These are phyloP conservation scores for Solanum chmielewskii DNA, from an alignment of 257 asterid genomes.

Conservation along the genomic window DNA sequence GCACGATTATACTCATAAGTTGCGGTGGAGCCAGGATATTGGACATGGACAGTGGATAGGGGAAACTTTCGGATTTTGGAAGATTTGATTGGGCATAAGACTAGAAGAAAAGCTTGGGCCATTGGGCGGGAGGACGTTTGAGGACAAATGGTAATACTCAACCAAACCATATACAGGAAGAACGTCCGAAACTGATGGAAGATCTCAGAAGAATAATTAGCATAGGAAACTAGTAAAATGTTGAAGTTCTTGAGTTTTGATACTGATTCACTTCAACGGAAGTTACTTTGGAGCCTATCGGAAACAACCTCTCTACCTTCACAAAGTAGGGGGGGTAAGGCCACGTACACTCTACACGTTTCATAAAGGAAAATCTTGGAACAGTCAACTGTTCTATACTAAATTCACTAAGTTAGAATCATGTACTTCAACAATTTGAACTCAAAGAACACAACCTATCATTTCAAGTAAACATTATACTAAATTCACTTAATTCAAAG, in stretches of 20 bases:
- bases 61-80: background rate
- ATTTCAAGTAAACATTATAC: background rate
- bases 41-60: background rate
- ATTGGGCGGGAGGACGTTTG: background rate
- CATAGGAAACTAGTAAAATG: background rate
- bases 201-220: background rate
- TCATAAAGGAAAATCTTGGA: background rate
- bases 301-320: background rate
- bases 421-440: background rate
- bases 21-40: background rate
- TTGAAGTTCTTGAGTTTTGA: background rate
- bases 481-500: background rate
- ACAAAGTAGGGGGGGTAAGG: background rate
- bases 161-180: background rate
- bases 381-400: background rate
- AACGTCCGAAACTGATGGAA: background rate
- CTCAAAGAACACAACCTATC: background rate
- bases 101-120: background rate
- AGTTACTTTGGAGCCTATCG: background rate
- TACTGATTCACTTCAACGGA: background rate
- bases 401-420: background rate
- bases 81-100: background rate
- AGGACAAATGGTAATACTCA: background rate
- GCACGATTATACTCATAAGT: background rate
- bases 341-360: background rate